Base-by-base conservation (phyloP, 208 protist species). In the Vickermania spadyakhi region DNA sequence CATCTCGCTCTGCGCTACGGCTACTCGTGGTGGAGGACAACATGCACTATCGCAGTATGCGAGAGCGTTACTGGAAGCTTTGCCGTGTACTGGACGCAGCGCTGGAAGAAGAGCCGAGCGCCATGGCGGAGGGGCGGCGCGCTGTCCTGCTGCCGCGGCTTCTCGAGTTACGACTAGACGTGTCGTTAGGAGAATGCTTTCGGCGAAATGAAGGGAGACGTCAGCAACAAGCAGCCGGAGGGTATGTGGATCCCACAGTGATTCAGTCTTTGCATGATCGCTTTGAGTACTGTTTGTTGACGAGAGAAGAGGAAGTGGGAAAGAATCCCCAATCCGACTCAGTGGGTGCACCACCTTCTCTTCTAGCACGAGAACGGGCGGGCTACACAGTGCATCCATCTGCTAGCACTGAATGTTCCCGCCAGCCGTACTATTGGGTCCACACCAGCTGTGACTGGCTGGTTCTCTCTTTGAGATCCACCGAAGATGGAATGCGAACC, bases 11-110 rank as follows among this genome's bases (percentile, higher is more conserved):
- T n/a, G 36, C 36, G 36, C 36, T 45, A 18, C 36, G 18, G n/a
- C 54, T 75, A 18, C 50, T 93, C 11, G 68, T 89, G 62, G 71
- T 93, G 31, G 79, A 90, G n/a, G 86, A 93, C 60, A 89, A 85
- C 51, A 77, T 93, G 69, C 78, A 83, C 45, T 79, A 81, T 50
- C 64, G 69, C 55, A 90, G 82, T 50, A 93, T 93, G 86, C 76
- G 82, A 23, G 72, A 75, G 29, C 55, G 67, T 31, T 93, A 89
- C 69, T 88, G 81, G 68, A 68, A 68, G 7, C 56, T 93, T 29
- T 91, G 84, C 57, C 63, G 60, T 50, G 53, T 60, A 7, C 36
- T 73, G 28, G 52, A 23, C 31, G 7, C 36, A 45, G 53, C 60
- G 5, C 36, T 73, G 28, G 52, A 23, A 51, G 7, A 7, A 45